Evolutionary conservation across 306 rosid species (phyloP).

Genomic region (Ammopiptanthus mongolicus): DNA sequence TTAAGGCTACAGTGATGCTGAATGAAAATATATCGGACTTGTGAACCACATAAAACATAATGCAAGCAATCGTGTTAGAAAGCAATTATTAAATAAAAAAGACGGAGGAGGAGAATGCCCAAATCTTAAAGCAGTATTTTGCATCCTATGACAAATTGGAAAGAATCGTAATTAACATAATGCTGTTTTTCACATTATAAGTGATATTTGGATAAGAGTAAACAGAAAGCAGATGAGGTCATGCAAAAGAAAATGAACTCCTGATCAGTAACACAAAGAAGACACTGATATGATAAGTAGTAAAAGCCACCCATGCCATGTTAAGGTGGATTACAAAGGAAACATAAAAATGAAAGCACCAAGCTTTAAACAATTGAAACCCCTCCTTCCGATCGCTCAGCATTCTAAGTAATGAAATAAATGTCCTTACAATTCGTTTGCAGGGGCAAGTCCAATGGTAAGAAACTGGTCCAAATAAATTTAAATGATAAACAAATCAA

Average conservation of each 20-base stretch:
- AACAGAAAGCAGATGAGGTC: not conserved
- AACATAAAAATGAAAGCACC: not conserved
- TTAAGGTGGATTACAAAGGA: not conserved
- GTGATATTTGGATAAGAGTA: not conserved
- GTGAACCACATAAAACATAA: not conserved
- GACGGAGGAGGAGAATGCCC: not conserved
- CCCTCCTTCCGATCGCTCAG: not conserved
- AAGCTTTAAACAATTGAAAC: slow-evolving; percentile 8
- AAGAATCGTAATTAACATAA: slow-evolving; percentile 4
- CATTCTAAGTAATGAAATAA: not conserved
- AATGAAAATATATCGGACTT: not conserved
- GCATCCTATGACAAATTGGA: slow-evolving; percentile 5
- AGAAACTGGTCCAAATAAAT: not conserved
- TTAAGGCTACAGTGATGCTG: not conserved
- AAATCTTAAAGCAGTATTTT: not conserved
- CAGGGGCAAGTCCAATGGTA: not conserved
- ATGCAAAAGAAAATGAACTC: not conserved
- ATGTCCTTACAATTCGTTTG: not conserved
- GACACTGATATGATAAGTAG: not conserved
- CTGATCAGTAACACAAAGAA: not conserved
- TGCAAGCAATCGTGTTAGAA: not conserved
- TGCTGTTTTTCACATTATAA: not conserved
- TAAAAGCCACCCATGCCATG: not conserved
- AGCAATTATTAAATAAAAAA: not conserved
- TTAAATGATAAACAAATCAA: not conserved